A percentile compares a stretch with the other conserved stretches of the same genome.
Conservation (phyloP, 2,329 filamentous ascomycete species). For the Hortaea werneckii region DNA sequence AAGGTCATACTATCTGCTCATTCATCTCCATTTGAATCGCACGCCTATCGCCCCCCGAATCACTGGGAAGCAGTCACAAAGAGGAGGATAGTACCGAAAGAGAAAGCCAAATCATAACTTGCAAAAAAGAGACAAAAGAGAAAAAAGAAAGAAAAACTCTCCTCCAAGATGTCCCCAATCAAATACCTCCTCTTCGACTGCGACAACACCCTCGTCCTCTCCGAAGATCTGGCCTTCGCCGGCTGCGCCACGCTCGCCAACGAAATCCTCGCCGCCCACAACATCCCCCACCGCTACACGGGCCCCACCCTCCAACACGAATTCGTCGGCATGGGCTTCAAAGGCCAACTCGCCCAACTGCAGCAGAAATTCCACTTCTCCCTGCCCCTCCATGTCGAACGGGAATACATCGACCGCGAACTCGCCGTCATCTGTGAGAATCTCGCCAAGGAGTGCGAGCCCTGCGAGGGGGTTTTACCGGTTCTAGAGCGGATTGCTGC, state of each 20-base stretch:
- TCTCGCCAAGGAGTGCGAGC: slow-evolving; percentile 38
- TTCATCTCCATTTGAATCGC: too few species aligned
- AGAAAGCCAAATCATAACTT: too few species aligned
- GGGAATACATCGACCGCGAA: slow-evolving; percentile 64
- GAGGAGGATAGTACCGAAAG: too few species aligned
- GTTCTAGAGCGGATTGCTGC: slow-evolving; percentile 50
- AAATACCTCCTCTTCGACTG: slow-evolving; percentile 46
- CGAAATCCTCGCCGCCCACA: slow-evolving; percentile 61
- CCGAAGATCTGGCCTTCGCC: slow-evolving; percentile 83
- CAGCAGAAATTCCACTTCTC: slow-evolving; percentile 66
- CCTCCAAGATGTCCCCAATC: background rate
- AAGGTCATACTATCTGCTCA: too few species aligned
- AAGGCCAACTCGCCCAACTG: slow-evolving; percentile 73
- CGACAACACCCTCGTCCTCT: slow-evolving; percentile 88
- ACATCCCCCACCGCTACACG: slow-evolving; percentile 61
- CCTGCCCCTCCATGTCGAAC: slow-evolving; percentile 57
- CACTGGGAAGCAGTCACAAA: too few species aligned
- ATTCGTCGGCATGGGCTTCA: slow-evolving; percentile 91
- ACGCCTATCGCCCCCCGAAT: too few species aligned
- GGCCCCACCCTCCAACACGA: slow-evolving; percentile 68
- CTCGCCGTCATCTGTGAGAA: slow-evolving; percentile 77
- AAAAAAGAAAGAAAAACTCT: too few species aligned
- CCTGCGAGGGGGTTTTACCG: slow-evolving; percentile 47
- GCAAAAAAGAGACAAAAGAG: too few species aligned
- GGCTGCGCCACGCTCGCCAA: slow-evolving; percentile 85